Evolutionary conservation across 2,329 filamentous ascomycete genomes (phyloP), one percentile per base, ranked within the genome.

Genomic region (Talaromyces sp.): DNA sequence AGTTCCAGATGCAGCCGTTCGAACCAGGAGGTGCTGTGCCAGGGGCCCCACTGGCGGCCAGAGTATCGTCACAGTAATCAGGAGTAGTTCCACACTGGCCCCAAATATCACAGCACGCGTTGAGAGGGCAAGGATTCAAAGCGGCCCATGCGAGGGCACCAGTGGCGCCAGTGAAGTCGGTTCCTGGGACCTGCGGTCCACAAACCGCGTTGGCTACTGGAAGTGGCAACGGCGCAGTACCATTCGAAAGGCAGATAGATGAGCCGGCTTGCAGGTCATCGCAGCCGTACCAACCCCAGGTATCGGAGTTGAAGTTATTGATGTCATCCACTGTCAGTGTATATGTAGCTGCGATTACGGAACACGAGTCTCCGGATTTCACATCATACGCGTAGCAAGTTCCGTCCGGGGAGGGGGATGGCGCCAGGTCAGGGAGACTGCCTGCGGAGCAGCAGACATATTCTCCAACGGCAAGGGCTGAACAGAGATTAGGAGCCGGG

Each of bases 111-210:
- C 74, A 76, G 60, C 74, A 76, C 6, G 71, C 73, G 41, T 77
- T 77, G 3, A 77, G 63, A 7, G 72, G 73, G 59, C 80, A 83
- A 0, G 72, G 75, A 60, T 81, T 82, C 5, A 82, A 64, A 8
- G 66, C 63, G 0, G 68, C 69, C 72, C 63, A 3, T 17, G 64
- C 63, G 2, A 54, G 70, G 13, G 66, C 70, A 21, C 63, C 60
- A 0, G 66, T 11, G 0, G 74, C 69, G 0, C n/a, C n/a, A n/a
- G n/a, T n/a, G n/a, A 75, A 77, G 1, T 73, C 73, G 5, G 70
- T 69, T 2, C 36, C 51, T 31, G 51, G 51, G 2, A 73, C 68
- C 41, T 72, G 66, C 1, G 78, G 79, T 0, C 79, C 78, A 62
- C 78, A 79, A 0, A 71, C 61, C 1, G 72, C 70, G 51, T 73